phyloP scores from a whole-genome alignment of 352 stramenopile species.

The Phytophthora quininea region DNA sequence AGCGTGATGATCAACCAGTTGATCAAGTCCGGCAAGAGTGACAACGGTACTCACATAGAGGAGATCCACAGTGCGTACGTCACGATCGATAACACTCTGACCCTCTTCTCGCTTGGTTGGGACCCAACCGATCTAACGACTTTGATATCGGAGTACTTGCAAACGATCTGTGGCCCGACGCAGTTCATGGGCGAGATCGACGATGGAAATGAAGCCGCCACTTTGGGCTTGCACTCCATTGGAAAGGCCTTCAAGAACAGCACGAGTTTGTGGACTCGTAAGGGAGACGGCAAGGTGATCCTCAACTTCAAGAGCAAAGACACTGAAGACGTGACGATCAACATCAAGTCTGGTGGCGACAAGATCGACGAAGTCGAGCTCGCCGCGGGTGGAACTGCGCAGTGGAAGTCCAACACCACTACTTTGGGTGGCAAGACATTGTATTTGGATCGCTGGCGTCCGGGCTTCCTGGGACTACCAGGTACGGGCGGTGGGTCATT shows the following conservation, averaged over 20 bases:
- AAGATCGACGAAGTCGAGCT: conserved; percentile 45
- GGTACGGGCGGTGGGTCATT: conserved; percentile 66
- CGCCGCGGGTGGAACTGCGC: conserved; percentile 33
- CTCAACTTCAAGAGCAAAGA: conserved; percentile 52
- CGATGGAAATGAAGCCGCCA: conserved; percentile 37
- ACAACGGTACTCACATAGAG: conserved; percentile 40
- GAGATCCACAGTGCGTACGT: conserved; percentile 36
- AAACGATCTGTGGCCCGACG: conserved; percentile 64
- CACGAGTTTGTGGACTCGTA: conserved; percentile 42
- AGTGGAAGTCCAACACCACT: conserved; percentile 41
- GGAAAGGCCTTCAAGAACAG: conserved; percentile 51
- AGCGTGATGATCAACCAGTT: conserved; percentile 60
- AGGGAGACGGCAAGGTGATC: conserved; percentile 38
- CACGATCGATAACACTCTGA: conserved; percentile 42
- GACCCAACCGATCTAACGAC: conserved; percentile 55
- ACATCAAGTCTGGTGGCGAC: conserved; percentile 50
- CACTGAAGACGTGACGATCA: conserved; percentile 46
- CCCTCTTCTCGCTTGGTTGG: conserved; percentile 39
- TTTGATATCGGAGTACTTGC: conserved; percentile 51
- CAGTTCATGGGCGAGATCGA: conserved; percentile 57
- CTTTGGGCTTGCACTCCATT: conserved; percentile 43
- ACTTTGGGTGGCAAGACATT: conserved; percentile 62
- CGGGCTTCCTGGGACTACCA: conserved; percentile 58
- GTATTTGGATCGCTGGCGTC: conserved; percentile 70
- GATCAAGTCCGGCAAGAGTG: conserved; percentile 38